These are phyloP conservation scores for Saposhnikovia divaricata DNA, from an alignment of 129 eudicot species.

Conservation along the genomic window DNA sequence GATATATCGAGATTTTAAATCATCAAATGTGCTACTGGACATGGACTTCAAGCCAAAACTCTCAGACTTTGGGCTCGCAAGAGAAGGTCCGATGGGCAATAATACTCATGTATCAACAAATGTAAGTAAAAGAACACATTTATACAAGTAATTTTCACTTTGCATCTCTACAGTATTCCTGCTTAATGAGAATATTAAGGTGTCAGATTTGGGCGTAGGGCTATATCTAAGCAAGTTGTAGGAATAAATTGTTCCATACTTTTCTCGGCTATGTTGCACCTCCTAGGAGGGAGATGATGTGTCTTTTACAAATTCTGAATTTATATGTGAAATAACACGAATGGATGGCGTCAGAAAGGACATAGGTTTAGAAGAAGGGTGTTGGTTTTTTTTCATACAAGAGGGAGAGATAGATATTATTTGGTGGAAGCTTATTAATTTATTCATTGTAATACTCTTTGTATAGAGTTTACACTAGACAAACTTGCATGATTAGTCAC, in stretches of 20 bases:
- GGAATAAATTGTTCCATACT: background rate
- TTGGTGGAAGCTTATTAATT: too few relatives aligned
- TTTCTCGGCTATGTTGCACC: background rate
- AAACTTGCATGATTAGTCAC: too few relatives aligned
- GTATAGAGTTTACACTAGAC: too few relatives aligned
- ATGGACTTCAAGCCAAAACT: slow-evolving; percentile 40
- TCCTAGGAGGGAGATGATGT: background rate
- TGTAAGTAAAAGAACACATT: slow-evolving; percentile 20
- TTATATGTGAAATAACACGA: background rate
- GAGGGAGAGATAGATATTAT: too few relatives aligned
- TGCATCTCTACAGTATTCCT: background rate
- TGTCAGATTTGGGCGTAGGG: background rate
- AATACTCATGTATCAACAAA: slow-evolving; percentile 52
- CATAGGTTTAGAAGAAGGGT: background rate
- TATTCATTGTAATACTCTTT: too few relatives aligned
- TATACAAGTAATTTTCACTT: background rate
- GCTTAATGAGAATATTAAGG: background rate
- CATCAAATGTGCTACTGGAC: slow-evolving; percentile 51
- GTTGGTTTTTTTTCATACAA: too few relatives aligned
- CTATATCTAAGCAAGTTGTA: background rate
- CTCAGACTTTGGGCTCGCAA: slow-evolving; percentile 61
- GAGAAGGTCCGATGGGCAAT: slow-evolving; percentile 51
- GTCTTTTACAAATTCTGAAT: background rate
- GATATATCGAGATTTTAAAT: slow-evolving; percentile 50
- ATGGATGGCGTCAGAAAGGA: too few relatives aligned